Evolutionary conservation across 2,329 filamentous ascomycete genomes (phyloP), one percentile per base, ranked within the genome.

Genomic region (Neophaeococcomyces aloes): DNA sequence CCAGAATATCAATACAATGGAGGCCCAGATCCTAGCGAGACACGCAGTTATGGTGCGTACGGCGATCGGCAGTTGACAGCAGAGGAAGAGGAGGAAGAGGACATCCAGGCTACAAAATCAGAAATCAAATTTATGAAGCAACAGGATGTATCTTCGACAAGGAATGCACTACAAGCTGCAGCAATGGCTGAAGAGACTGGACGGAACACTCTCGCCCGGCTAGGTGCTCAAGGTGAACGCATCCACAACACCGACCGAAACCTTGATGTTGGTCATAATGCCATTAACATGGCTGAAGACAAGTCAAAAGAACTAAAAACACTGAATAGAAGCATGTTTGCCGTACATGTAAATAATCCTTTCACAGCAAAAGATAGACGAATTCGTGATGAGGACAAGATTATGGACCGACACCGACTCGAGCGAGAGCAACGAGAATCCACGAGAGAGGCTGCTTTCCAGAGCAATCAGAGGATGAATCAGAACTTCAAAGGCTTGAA

Each of bases 301-400:
- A 83, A 85, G 55, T 82, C 86, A 1, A 76, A 79, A 37, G 86
- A 94, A 59, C 69, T 95, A 29, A 89, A 89, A 67, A 85, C 77
- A 1, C 70, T 93, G 38, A 94, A 95, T 64, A 73, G 82, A 50
- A 87, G 81, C 67, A 94, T 95, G 86, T 94, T 94, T 58, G 83
- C 85, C 4, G 76, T 88, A 17, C 82, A 87, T 57, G 80, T 88
- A 19, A 70, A 71, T 42, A 86, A 86, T 55, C 82, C 82, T 0
- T 86, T 94, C 60, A 91, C 84, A 0, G 78, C 77, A 11, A 78
- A 75, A 49, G 75, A 73, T 52, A 75, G 81, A 34, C 74, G 73
- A 21, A 70, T 72, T 43, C 77, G 76, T 45, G 74, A 77, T 31
- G 84, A 91, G 51, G 70, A 81, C 39, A 71, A 76, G 43, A 74